Conservation (phyloP, 2,329 filamentous ascomycete species). For the Pseudocercospora pini-densiflorae region DNA sequence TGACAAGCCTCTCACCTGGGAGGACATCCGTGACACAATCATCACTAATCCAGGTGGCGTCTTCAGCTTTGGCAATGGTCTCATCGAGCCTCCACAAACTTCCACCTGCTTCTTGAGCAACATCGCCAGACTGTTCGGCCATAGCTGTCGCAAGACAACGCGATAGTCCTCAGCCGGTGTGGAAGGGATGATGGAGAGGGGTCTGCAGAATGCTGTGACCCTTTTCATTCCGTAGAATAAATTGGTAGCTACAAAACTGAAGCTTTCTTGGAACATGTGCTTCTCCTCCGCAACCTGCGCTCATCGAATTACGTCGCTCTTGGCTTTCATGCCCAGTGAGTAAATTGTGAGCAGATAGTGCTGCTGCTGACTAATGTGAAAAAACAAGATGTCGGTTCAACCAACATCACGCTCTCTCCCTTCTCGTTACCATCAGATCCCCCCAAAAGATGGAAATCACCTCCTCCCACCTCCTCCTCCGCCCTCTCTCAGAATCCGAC, state of each 20-base stretch:
- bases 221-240: background rate
- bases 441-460: conserved; percentile 24
- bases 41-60: background rate
- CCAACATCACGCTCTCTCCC: too few relatives aligned
- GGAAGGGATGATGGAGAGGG: background rate
- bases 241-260: background rate
- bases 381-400: too few relatives aligned
- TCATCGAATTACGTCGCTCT: too few relatives aligned
- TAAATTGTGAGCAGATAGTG: too few relatives aligned
- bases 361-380: background rate
- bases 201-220: background rate
- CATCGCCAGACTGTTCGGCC: background rate
- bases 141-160: background rate
- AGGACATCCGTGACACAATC: background rate
- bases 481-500: conserved; percentile 22
- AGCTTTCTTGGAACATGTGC: background rate
- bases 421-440: too few relatives aligned
- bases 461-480: conserved; percentile 21
- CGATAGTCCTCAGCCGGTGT: background rate
- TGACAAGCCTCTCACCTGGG: background rate
- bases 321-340: too few relatives aligned
- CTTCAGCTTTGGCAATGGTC: background rate
- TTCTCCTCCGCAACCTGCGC: too few relatives aligned
- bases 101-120: background rate
- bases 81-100: background rate